phyloP scores from a whole-genome alignment of 345 rosid species.

The Aquilaria sinensis region DNA sequence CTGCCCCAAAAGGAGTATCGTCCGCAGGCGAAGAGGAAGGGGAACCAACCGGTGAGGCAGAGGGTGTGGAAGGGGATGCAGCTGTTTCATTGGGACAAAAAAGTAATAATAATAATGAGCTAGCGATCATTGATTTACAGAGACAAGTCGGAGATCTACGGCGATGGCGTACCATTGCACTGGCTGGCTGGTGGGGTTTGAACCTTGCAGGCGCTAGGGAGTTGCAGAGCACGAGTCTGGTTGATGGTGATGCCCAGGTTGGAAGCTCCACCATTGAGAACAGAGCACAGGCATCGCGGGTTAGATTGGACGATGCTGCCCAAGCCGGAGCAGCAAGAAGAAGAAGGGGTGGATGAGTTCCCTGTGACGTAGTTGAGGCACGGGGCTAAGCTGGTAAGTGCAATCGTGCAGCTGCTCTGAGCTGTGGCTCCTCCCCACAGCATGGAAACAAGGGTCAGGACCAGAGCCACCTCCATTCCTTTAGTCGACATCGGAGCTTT shows the following conservation, averaged over 20 bases:
- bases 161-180: constrained; percentile 38
- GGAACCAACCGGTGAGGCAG: constrained; percentile 25
- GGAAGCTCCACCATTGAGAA: constrained; percentile 37
- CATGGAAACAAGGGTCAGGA: constrained; percentile 24
- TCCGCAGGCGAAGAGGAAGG: constrained; percentile 34
- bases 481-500: constrained; percentile 18
- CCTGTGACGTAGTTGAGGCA: constrained; percentile 55
- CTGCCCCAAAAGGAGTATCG: constrained; percentile 30
- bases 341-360: constrained; percentile 57
- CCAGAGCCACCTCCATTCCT: constrained; percentile 15
- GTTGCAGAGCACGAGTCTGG: constrained; percentile 58
- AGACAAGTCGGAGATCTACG: background rate
- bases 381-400: constrained; percentile 35
- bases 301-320: constrained; percentile 44
- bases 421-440: constrained; percentile 23
- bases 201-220: constrained; percentile 59
- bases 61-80: constrained; percentile 30
- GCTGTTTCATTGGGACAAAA: constrained; percentile 21
- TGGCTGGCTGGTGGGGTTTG: constrained; percentile 54
- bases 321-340: constrained; percentile 58
- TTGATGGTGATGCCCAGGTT: constrained; percentile 49
- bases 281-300: constrained; percentile 64
- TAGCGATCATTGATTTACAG: background rate
- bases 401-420: constrained; percentile 30
- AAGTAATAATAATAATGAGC: background rate